Conservation (phyloP, 2,329 filamentous ascomycete genomes). For the Macrophomina pseudophaseolina region DNA sequence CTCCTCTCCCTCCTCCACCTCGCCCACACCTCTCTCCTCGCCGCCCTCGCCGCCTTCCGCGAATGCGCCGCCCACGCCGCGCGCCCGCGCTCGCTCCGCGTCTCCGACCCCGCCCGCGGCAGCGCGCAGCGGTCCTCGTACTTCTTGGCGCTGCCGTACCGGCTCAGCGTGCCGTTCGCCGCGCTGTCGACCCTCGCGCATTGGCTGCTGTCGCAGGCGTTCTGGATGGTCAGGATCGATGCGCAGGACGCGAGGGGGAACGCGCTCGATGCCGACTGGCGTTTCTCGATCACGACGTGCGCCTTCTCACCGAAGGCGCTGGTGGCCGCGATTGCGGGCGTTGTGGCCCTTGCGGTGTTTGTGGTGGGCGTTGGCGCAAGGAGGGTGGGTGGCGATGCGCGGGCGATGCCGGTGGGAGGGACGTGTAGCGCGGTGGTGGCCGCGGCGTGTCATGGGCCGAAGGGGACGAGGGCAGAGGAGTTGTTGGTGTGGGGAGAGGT, state of each 20-base stretch:
- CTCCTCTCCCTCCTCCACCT: constrained; percentile 55
- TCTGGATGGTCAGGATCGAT: constrained; percentile 48
- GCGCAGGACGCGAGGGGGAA: background rate
- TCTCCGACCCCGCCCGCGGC: constrained; percentile 40
- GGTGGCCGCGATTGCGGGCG: background rate
- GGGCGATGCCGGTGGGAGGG: constrained; percentile 78
- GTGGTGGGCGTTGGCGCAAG: background rate
- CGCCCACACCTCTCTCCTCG: constrained; percentile 53
- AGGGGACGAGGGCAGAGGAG: background rate
- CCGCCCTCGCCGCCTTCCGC: constrained; percentile 51
- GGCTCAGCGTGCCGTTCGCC: constrained; percentile 45
- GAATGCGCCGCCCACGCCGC: constrained; percentile 54
- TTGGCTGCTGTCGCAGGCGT: constrained; percentile 50
- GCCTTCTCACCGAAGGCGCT: constrained; percentile 10
- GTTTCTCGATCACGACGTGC: background rate
- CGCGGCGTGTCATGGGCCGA: constrained; percentile 35
- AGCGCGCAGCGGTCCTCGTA: constrained; percentile 46
- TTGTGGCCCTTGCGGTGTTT: background rate
- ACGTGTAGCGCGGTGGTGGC: constrained; percentile 60
- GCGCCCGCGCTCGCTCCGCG: constrained; percentile 42
- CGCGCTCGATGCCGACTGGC: too few species aligned
- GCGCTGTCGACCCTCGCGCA: constrained; percentile 42
- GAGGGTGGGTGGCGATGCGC: background rate
- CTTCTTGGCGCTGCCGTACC: constrained; percentile 48
- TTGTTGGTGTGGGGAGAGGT: background rate